A percentile compares a stretch with the other conserved stretches of the same genome.
phyloP scores from a whole-genome alignment of 1,284 basidiomycete species.

The Trichosporon sp. region DNA sequence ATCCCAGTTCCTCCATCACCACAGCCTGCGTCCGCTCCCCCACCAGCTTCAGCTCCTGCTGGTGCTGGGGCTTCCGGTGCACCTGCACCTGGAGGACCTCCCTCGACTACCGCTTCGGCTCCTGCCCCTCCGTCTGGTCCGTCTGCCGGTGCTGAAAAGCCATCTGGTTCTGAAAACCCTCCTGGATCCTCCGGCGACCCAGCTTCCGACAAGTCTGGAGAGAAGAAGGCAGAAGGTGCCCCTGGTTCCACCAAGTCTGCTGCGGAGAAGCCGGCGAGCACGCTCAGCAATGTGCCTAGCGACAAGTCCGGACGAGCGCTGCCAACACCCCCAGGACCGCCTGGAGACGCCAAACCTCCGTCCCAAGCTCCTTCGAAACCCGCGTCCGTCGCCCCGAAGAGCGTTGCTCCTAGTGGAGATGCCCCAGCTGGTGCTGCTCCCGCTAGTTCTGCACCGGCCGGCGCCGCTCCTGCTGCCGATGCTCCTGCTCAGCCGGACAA shows the following conservation, averaged over 20 bases:
- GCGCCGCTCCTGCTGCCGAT: background rate
- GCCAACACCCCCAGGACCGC: background rate
- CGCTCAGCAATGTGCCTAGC: background rate
- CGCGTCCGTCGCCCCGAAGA: background rate
- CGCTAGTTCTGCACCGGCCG: no score
- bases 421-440: background rate
- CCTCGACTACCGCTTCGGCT: no score
- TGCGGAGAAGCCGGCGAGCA: background rate
- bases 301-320: background rate
- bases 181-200: background rate
- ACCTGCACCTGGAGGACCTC: background rate
- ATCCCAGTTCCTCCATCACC: background rate
- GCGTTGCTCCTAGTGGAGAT: no score
- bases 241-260: background rate
- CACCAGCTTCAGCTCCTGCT: background rate
- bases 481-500: background rate
- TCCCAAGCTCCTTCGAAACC: background rate
- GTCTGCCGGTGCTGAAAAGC: background rate
- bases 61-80: background rate
- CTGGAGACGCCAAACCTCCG: background rate
- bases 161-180: background rate
- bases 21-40: background rate
- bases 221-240: background rate
- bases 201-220: background rate
- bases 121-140: no score